These are phyloP conservation scores for Turnera subulata DNA, from an alignment of 345 rosid genomes.

Conservation along the genomic window DNA sequence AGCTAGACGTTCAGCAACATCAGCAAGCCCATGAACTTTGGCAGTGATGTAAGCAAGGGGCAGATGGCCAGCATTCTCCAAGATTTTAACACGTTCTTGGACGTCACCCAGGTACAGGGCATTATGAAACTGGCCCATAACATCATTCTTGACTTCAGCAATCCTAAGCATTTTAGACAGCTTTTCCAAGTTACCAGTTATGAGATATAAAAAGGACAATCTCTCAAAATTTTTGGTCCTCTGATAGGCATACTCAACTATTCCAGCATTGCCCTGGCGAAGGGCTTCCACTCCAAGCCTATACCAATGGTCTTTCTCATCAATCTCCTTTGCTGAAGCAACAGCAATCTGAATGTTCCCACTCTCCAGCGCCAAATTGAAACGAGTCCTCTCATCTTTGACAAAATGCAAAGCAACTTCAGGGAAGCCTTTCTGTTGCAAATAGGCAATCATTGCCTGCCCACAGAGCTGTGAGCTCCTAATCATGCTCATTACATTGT, in stretches of 20 bases:
- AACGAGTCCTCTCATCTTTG: constrained; percentile 89
- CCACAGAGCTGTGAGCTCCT: constrained; percentile 93
- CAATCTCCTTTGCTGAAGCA: constrained; percentile 93
- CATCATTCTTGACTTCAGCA: constrained; percentile 88
- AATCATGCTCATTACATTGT: constrained; percentile 94
- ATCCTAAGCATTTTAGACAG: constrained; percentile 87
- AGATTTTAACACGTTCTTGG: constrained; percentile 76
- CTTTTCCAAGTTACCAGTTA: constrained; percentile 82
- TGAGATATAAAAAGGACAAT: constrained; percentile 82
- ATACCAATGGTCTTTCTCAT: constrained; percentile 94
- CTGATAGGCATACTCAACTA: constrained; percentile 95
- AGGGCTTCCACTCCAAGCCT: constrained; percentile 96
- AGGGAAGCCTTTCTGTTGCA: constrained; percentile 96
- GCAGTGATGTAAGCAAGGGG: constrained; percentile 88
- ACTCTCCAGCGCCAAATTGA: constrained; percentile 90
- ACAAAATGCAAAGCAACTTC: constrained; percentile 99
- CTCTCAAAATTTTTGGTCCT: constrained; percentile 97
- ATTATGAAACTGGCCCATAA: constrained; percentile 97
- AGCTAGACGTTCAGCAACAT: constrained; percentile 67
- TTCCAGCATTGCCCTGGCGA: constrained; percentile 91
- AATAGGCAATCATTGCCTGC: constrained; percentile 92
- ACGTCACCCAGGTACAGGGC: constrained; percentile 89
- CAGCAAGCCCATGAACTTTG: constrained; percentile 71
- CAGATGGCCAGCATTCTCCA: constrained; percentile 84
- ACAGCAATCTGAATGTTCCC: constrained; percentile 95